phyloP scores from a whole-genome alignment of 495 filamentous ascomycete genomes.

The Aspergillus taichungensis region DNA sequence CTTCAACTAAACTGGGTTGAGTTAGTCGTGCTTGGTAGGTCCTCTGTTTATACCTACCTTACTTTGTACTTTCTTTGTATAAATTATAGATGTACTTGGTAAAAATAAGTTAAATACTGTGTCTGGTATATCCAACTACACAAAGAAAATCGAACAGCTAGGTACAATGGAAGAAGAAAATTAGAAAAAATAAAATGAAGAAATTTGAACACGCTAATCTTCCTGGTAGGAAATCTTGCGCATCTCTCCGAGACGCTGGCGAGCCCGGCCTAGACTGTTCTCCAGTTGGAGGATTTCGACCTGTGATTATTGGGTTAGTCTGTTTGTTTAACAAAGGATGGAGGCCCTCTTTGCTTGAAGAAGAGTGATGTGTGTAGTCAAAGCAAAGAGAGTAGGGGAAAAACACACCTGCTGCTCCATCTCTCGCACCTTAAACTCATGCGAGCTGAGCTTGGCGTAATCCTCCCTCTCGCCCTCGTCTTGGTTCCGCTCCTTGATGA shows the following conservation, averaged over 20 bases:
- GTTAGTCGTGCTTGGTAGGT: too few species aligned
- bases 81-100: too few species aligned
- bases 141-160: not conserved
- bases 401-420: constrained; percentile 97
- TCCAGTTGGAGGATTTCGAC: constrained; percentile 97
- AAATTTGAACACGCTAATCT: constrained; percentile 36
- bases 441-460: constrained; percentile 74
- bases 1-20: too few species aligned
- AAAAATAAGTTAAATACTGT: too few species aligned
- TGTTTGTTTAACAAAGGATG: not conserved
- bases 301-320: constrained; percentile 30
- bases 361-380: constrained; percentile 6
- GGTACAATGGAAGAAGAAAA: not conserved
- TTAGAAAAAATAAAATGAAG: not conserved
- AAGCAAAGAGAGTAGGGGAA: constrained; percentile 1
- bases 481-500: constrained; percentile 76
- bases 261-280: constrained; percentile 71
- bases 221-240: constrained; percentile 96
- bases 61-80: too few species aligned
- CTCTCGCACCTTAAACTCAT: constrained; percentile 96
- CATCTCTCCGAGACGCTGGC: constrained; percentile 90
- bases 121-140: constrained; percentile 9
- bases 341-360: not conserved
- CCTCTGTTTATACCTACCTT: too few species aligned
- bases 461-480: constrained; percentile 73